Evolutionary conservation across 805 yeast species (phyloP).

Genomic region (Candida railenensis): DNA sequence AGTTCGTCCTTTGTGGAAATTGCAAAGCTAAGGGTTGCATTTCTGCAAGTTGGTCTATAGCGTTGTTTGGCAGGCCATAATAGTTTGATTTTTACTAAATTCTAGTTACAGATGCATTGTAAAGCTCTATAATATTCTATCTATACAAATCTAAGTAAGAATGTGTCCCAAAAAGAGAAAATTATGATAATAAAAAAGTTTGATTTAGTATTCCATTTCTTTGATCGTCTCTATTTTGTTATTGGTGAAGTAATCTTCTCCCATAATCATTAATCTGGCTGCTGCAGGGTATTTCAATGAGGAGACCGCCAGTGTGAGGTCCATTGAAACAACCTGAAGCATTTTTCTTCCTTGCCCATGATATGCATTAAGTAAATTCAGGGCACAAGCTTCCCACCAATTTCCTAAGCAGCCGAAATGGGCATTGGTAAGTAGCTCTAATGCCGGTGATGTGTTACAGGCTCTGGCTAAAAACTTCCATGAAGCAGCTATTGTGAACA

Average conservation of each 20-base stretch:
- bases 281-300: conserved; percentile 70
- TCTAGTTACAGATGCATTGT: no score
- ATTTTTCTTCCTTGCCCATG: conserved; percentile 72
- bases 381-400: conserved; percentile 91
- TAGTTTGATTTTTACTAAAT: no score
- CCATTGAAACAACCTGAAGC: conserved; percentile 42
- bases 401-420: conserved; percentile 71
- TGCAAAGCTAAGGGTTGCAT: no score
- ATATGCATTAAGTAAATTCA: conserved; percentile 52
- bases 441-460: conserved; percentile 49
- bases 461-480: conserved; percentile 79
- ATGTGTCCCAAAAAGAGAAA: background rate
- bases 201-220: conserved; percentile 33
- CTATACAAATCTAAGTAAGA: no score
- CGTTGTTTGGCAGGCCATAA: no score
- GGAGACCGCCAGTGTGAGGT: conserved; percentile 53
- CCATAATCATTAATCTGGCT: conserved; percentile 68
- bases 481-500: conserved; percentile 19
- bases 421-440: conserved; percentile 53
- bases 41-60: no score
- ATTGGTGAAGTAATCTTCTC: conserved; percentile 69
- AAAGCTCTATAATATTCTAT: no score
- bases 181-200: background rate
- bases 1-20: no score
- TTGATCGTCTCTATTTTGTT: conserved; percentile 48